Percentiles rank a stretch among this genome's conserved stretches.
phyloP scores from a whole-genome alignment of 129 eudicot species.

The Tanacetum coccineum region DNA sequence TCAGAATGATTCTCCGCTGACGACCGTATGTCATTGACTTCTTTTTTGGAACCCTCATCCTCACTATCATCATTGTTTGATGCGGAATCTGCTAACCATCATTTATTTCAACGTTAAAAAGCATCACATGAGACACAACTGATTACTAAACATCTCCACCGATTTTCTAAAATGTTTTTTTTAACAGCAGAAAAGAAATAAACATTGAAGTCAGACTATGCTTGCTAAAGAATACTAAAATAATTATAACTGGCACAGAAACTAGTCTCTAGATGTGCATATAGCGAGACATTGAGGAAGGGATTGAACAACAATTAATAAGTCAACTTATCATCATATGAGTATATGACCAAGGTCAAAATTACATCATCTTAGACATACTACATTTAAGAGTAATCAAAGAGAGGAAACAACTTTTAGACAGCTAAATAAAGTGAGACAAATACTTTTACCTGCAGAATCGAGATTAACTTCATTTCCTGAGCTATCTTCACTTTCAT shows the following conservation, averaged over 20 bases:
- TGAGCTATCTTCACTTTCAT: conserved; percentile 91
- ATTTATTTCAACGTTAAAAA: conserved; percentile 13
- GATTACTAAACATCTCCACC: background rate
- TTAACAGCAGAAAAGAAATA: no score
- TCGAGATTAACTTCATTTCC: conserved; percentile 75
- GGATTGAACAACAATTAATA: no score
- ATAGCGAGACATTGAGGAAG: no score
- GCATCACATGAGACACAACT: background rate
- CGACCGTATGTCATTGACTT: background rate
- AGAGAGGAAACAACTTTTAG: background rate
- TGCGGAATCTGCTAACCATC: conserved; percentile 50
- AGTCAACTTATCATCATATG: background rate
- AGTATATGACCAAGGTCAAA: background rate
- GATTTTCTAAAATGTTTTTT: no score
- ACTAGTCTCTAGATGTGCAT: no score
- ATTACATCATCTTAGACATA: background rate
- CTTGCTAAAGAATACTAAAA: no score
- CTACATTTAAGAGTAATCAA: background rate
- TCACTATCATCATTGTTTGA: conserved; percentile 52
- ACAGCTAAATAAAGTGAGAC: background rate
- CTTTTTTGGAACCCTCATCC: conserved; percentile 21
- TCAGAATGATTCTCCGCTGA: conserved; percentile 18
- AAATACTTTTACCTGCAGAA: conserved; percentile 56
- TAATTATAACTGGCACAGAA: no score
- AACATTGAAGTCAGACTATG: no score